Base-by-base conservation (phyloP, 2,329 filamentous ascomycete genomes). In the Neocatenulostroma microsporum region DNA sequence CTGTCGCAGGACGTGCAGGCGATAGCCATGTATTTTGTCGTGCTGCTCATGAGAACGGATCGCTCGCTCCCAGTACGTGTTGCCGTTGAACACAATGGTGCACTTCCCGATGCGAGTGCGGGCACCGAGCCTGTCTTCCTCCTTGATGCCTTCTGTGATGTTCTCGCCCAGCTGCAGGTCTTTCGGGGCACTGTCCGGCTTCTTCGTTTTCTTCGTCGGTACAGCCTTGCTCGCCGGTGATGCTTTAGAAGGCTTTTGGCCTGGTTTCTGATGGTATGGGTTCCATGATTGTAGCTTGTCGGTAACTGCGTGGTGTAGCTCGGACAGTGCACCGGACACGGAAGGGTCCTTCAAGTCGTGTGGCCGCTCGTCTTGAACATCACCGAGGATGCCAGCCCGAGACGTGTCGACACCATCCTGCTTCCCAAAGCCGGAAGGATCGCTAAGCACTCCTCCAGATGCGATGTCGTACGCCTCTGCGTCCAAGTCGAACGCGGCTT, bases 11-110 rank as follows among this genome's bases (percentile, higher is more conserved):
- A 69, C 57, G 26, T 62, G 57, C 5, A 67, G 47, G 6, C 63
- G 61, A 26, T 66, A 67, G 4, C 62, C 60, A 28, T 65, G 60
- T 20, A 64, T 47, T 6, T 54, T 47, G 32, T 62, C 60, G 40
- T 68, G 63, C 5, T 55, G 42, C 12, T 62, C 49, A 40, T 69
- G 66, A 0, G 62, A 65, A 10, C 54, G 48, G 8, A 69, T 47
- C 0, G 63, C 63, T 24, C 60, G 57, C 30, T 64, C 58, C 47
- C 65, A 69, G 26, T 58, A 56, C 32, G 55, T 49, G 21, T 60
- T 56, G 26, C 54, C 47, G 14, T 60, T 58, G 40, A 64, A 64
- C 9, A 61, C 50, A 5, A 64, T 61, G 4, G 60, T 65, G 20
- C 61, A 57, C 21, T 61, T 63, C n/a, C 57, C 62, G 9, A 66